These are phyloP conservation scores for Fibroporia radiculosa DNA, from an alignment of 768 basidiomycete species.

Conservation along the genomic window DNA sequence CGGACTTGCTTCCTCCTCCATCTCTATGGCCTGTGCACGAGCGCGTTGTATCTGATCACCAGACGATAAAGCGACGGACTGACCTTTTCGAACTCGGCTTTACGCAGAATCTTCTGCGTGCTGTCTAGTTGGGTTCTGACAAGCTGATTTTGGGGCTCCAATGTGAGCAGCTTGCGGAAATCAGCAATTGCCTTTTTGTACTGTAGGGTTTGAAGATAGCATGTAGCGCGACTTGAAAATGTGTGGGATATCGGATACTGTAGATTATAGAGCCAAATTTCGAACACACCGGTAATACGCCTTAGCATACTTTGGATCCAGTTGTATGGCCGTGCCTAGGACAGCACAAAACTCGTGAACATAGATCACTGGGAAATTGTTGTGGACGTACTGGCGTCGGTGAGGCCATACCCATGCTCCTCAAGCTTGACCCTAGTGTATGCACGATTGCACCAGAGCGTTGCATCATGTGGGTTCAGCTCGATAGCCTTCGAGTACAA, in stretches of 20 bases:
- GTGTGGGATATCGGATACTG: not conserved
- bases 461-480: slow-evolving; percentile 81
- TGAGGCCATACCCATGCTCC: slow-evolving; percentile 87
- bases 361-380: not conserved
- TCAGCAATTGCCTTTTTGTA: slow-evolving; percentile 82
- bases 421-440: slow-evolving; percentile 90
- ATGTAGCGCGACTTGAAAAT: slow-evolving; percentile 67
- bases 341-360: not conserved
- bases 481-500: slow-evolving; percentile 83
- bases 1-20: slow-evolving; percentile 81
- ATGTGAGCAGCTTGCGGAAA: slow-evolving; percentile 71
- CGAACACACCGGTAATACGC: slow-evolving; percentile 68
- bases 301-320: slow-evolving; percentile 89
- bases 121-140: slow-evolving; percentile 75
- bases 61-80: slow-evolving; percentile 5
- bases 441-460: slow-evolving; percentile 92
- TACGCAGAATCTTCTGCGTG: slow-evolving; percentile 86
- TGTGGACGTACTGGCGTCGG: slow-evolving; percentile 67
- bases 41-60: not conserved
- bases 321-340: slow-evolving; percentile 72
- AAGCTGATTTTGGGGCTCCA: slow-evolving; percentile 83
- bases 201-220: slow-evolving; percentile 84
- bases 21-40: slow-evolving; percentile 69
- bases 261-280: not conserved
- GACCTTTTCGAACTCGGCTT: slow-evolving; percentile 90